Evolutionary conservation across 768 basidiomycete genomes (phyloP).

Genomic region (Pilatotrama ljubarskyi): DNA sequence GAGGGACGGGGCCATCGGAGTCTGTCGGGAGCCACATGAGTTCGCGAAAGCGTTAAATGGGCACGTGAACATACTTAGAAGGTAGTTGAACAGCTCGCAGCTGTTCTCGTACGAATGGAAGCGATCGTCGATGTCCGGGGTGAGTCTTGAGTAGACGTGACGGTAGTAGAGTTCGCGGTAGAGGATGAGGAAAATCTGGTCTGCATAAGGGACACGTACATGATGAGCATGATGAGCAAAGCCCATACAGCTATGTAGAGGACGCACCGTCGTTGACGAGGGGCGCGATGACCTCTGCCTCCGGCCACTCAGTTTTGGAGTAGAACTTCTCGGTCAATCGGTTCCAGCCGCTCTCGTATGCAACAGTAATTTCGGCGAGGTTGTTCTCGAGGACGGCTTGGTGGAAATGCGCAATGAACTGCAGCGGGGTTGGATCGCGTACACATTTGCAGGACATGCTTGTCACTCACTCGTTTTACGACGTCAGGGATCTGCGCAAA

Average conservation of each 20-base stretch:
- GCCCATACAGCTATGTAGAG: neutral
- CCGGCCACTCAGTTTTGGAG: slow-evolving; percentile 93
- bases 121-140: slow-evolving; percentile 95
- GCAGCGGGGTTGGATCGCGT: neutral
- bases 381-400: slow-evolving; percentile 92
- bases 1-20: slow-evolving; percentile 90
- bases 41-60: neutral
- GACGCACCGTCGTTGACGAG: slow-evolving; percentile 86
- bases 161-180: slow-evolving; percentile 96
- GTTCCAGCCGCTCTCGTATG: slow-evolving; percentile 98
- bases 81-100: slow-evolving; percentile 97
- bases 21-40: slow-evolving; percentile 45
- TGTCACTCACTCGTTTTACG: slow-evolving; percentile 73
- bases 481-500: slow-evolving; percentile 84
- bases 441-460: neutral
- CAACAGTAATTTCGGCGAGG: slow-evolving; percentile 83
- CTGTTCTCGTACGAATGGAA: slow-evolving; percentile 98
- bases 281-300: slow-evolving; percentile 93
- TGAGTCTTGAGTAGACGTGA: slow-evolving; percentile 93
- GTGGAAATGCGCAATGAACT: slow-evolving; percentile 97
- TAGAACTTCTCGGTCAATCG: slow-evolving; percentile 96
- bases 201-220: slow-evolving; percentile 36
- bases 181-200: slow-evolving; percentile 93
- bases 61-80: slow-evolving; percentile 67
- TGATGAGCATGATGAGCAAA: too few relatives aligned